Conservation (phyloP, 352 stramenopile species). For the Globisporangium nodosum region DNA sequence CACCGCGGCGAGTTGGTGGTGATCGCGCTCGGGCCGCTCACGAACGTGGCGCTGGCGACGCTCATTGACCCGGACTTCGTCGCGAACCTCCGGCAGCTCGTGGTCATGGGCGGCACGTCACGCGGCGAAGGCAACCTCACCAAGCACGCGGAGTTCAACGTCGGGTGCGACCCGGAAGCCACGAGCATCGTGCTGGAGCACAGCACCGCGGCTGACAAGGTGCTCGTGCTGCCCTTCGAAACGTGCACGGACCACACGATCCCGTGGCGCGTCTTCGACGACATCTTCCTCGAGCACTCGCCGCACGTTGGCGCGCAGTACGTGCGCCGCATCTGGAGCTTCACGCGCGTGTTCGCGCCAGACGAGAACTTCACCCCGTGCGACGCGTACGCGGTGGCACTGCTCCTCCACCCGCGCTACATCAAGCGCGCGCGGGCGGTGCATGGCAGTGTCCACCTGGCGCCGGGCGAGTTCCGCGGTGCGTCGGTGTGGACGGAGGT, state of each 20-base stretch:
- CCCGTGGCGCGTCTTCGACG: slow-evolving; percentile 62
- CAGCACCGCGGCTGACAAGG: slow-evolving; percentile 41
- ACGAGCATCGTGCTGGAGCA: slow-evolving; percentile 70
- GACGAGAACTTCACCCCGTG: slow-evolving; percentile 56
- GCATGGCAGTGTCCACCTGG: slow-evolving; percentile 52
- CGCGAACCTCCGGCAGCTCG: slow-evolving; percentile 48
- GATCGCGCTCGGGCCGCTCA: slow-evolving; percentile 68
- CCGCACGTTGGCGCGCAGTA: slow-evolving; percentile 35
- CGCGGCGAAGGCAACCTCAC: slow-evolving; percentile 69
- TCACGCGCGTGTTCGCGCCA: slow-evolving; percentile 38
- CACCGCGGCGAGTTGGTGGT: slow-evolving; percentile 68
- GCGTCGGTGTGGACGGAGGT: slow-evolving; percentile 35
- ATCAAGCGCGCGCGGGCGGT: slow-evolving; percentile 37
- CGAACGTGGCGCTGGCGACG: slow-evolving; percentile 73
- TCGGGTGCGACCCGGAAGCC: slow-evolving; percentile 75
- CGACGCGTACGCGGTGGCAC: slow-evolving; percentile 66
- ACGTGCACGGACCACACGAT: slow-evolving; percentile 48
- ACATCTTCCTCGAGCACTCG: slow-evolving; percentile 42
- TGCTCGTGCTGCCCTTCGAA: slow-evolving; percentile 70
- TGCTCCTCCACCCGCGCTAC: slow-evolving; percentile 51
- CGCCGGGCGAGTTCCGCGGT: slow-evolving; percentile 43
- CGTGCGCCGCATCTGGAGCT: slow-evolving; percentile 57
- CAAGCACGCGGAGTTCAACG: slow-evolving; percentile 71
- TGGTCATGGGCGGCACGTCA: slow-evolving; percentile 73
- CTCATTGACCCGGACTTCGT: slow-evolving; percentile 68